phyloP scores from a whole-genome alignment of 441 rosid genomes.

The Omphalea diandra region DNA sequence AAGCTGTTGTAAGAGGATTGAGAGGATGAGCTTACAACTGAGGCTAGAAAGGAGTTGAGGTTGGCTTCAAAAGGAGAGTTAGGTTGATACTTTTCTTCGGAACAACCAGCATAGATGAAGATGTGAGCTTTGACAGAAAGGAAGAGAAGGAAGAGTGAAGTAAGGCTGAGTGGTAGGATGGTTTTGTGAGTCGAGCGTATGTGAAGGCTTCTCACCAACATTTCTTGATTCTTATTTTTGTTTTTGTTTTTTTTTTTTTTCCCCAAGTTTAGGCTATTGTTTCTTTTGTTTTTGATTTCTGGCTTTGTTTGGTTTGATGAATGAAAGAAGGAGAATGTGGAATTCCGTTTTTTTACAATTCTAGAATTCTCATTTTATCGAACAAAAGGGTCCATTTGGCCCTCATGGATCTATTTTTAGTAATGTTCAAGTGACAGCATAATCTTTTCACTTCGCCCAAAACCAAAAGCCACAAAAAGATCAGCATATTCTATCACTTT shows the following conservation, averaged over 20 bases:
- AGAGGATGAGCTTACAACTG: constrained; percentile 83
- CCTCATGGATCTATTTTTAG: no score
- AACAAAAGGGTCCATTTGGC: constrained; percentile 21
- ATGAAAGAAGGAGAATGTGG: constrained; percentile 18
- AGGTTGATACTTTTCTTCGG: constrained; percentile 56
- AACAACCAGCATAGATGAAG: constrained; percentile 70
- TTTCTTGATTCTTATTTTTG: no score
- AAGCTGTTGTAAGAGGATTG: constrained; percentile 67
- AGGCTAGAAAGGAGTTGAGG: constrained; percentile 68
- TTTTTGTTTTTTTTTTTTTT: constrained; percentile 19
- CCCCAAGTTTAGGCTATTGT: constrained; percentile 1
- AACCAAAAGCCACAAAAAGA: no score
- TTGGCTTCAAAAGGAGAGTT: constrained; percentile 62
- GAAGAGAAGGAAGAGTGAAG: constrained; percentile 33
- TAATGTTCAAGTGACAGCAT: no score
- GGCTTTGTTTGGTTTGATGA: constrained; percentile 10
- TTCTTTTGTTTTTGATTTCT: constrained; percentile 23
- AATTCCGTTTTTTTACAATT: constrained; percentile 23
- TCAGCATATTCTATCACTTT: constrained; percentile 27
- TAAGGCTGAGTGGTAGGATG: constrained; percentile 19
- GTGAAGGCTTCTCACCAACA: constrained; percentile 37
- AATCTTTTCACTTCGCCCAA: no score
- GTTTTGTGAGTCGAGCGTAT: constrained; percentile 32
- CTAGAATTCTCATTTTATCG: constrained; percentile 4
- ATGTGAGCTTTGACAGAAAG: constrained; percentile 42